Conservation (phyloP, 2,329 filamentous ascomycete genomes). For the Kalmusia sp. region DNA sequence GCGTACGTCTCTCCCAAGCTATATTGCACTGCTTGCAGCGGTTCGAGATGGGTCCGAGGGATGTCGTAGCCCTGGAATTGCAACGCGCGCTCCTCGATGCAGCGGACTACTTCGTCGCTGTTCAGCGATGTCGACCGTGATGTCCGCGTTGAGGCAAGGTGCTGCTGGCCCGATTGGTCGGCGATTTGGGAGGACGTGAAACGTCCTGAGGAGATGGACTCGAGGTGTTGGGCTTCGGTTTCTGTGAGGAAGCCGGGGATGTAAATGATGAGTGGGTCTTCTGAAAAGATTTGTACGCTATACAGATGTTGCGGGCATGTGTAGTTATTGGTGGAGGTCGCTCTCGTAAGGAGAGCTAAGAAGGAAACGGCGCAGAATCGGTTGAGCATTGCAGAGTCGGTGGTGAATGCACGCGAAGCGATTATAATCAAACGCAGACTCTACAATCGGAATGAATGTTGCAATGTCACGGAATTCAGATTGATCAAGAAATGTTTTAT, state of each 20-base stretch:
- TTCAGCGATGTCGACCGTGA: conserved; percentile 31
- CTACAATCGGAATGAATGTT: too few relatives aligned
- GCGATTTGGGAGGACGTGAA: conserved; percentile 29
- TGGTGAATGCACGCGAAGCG: too few relatives aligned
- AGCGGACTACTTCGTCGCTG: conserved; percentile 56
- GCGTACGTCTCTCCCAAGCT: conserved; percentile 61
- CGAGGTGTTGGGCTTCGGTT: conserved; percentile 56
- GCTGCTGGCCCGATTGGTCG: conserved; percentile 27
- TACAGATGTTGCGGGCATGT: conserved; percentile 48
- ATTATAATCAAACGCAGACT: too few relatives aligned
- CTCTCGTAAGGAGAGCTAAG: conserved; percentile 8
- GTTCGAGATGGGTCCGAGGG: conserved; percentile 57
- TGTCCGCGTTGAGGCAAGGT: conserved; percentile 26
- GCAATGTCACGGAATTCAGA: too few relatives aligned
- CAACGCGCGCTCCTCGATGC: conserved; percentile 63
- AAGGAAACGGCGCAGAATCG: conserved; percentile 13
- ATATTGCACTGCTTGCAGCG: conserved; percentile 56
- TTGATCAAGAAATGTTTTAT: too few relatives aligned
- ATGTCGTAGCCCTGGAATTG: conserved; percentile 61
- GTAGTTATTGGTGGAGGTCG: conserved; percentile 16
- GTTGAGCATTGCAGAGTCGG: conserved; percentile 5
- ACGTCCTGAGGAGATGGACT: conserved; percentile 55
- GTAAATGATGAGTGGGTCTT: conserved; percentile 63
- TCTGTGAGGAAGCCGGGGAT: conserved; percentile 62
- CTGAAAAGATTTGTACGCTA: conserved; percentile 57